A percentile compares a stretch with the other conserved stretches of the same genome.
Evolutionary conservation across 2,329 filamentous ascomycete species (phyloP).

Genomic region (Stagonosporopsis cucurbitacearum): DNA sequence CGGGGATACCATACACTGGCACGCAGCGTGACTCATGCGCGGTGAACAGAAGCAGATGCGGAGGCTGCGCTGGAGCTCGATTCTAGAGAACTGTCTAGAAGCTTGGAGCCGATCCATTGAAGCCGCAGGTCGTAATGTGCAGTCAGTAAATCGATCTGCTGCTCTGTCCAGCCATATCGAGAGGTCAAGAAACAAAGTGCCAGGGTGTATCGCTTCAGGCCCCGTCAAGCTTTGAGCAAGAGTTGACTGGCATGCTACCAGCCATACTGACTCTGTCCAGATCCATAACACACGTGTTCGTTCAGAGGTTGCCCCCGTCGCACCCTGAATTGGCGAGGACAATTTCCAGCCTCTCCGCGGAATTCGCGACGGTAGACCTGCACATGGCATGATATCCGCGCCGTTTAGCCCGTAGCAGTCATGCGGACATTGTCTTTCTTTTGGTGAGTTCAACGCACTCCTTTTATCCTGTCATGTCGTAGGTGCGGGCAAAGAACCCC

Average conservation of each 20-base stretch:
- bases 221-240: not conserved
- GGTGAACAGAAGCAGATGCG: not conserved
- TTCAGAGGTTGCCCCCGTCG: not conserved
- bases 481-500: not conserved
- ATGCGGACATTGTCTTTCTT: not conserved
- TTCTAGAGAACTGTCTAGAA: not conserved
- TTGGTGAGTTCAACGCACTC: not conserved
- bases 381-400: not conserved
- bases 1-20: not conserved
- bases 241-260: not conserved
- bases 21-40: not conserved
- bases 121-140: not conserved
- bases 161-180: not conserved
- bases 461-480: not conserved
- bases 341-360: not conserved
- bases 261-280: not conserved
- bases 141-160: too few relatives aligned
- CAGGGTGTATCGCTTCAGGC: not conserved
- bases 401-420: not conserved
- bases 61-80: not conserved
- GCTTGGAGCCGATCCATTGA: not conserved
- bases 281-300: not conserved
- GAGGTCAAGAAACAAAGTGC: not conserved
- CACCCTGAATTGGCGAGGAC: not conserved
- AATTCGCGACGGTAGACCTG: not conserved